These are phyloP conservation scores for Aristolochia californica DNA, from an alignment of 164 flowering plant genomes.

Conservation along the genomic window DNA sequence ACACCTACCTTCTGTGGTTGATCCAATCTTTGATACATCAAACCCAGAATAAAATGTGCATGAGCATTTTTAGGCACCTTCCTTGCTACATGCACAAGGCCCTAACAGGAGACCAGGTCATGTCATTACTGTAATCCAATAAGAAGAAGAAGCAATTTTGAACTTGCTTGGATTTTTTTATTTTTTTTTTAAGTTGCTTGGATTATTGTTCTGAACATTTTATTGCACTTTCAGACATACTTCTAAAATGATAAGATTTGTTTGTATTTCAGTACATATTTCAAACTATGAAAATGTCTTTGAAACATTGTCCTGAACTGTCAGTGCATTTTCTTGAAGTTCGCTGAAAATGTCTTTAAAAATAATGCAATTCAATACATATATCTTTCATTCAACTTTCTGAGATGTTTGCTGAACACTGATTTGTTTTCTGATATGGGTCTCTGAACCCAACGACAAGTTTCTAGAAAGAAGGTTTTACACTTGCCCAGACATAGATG, in stretches of 20 bases:
- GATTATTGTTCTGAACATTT: neutral
- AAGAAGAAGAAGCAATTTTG: neutral
- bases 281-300: neutral
- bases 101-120: conserved; percentile 27
- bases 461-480: no score
- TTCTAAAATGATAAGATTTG: neutral
- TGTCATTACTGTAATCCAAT: no score
- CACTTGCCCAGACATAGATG: no score
- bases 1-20: conserved; percentile 70
- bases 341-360: no score
- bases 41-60: conserved; percentile 82
- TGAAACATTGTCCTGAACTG: no score
- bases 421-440: no score
- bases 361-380: no score
- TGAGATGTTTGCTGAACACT: no score
- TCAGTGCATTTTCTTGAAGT: no score
- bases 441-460: no score
- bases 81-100: conserved; percentile 74
- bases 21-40: conserved; percentile 81
- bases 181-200: neutral
- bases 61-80: conserved; percentile 95
- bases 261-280: neutral
- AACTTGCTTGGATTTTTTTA: neutral
- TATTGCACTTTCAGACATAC: neutral
- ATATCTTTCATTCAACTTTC: no score